Evolutionary conservation across 306 rosid genomes (phyloP).

Genomic region (Medicago arabica): DNA sequence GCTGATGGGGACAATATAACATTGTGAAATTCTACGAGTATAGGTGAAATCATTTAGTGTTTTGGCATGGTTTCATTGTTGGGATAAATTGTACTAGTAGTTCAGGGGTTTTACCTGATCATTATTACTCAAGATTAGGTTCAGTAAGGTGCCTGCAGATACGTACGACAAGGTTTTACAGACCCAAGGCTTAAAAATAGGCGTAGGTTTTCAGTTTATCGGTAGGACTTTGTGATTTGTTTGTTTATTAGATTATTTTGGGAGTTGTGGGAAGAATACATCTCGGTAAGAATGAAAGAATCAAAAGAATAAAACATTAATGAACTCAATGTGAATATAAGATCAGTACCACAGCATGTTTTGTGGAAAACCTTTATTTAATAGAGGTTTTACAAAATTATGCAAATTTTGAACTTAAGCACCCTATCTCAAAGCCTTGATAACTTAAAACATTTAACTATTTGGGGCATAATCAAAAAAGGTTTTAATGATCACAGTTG

Average conservation of each 20-base stretch:
- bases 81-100: not conserved
- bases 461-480: constrained; percentile 7
- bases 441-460: constrained; percentile 21
- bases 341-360: not conserved
- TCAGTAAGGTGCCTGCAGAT: not conserved
- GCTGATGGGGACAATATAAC: constrained; percentile 8
- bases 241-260: no score
- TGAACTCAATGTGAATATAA: not conserved
- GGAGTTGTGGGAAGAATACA: no score
- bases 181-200: no score
- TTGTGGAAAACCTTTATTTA: not conserved
- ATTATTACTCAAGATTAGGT: not conserved
- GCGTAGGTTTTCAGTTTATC: no score
- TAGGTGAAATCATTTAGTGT: constrained; percentile 13
- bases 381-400: not conserved
- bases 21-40: constrained; percentile 1
- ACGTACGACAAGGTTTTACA: no score
- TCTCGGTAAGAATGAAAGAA: no score
- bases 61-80: not conserved
- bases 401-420: constrained; percentile 7
- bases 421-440: not conserved
- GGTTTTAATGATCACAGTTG: not conserved
- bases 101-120: not conserved
- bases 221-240: no score
- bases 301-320: not conserved